phyloP scores from a whole-genome alignment of 257 asterid species.

The Fraxinus excelsior region DNA sequence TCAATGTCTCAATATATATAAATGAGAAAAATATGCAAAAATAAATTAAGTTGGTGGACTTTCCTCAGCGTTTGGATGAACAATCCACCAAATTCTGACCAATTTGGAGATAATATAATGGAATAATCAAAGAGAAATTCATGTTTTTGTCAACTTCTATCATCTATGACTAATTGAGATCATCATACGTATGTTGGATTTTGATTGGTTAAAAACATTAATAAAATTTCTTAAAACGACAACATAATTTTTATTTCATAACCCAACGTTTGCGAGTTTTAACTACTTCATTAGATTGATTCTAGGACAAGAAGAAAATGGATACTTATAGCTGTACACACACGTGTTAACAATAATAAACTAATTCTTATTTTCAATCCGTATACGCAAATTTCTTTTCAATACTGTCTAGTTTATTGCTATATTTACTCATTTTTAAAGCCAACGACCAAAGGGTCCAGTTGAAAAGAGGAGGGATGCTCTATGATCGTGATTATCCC shows the following conservation, averaged over 20 bases:
- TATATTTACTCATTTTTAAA: too few species aligned
- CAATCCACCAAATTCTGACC: slow-evolving; percentile 23
- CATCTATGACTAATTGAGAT: neutral
- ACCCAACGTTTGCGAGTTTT: neutral
- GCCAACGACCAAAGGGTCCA: neutral
- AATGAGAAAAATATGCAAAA: neutral
- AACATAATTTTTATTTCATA: neutral
- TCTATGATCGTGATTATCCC: neutral
- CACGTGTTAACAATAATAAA: neutral
- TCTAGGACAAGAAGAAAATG: neutral
- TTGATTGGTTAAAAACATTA: neutral
- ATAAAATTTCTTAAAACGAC: neutral
- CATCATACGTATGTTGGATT: neutral
- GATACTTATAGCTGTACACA: neutral
- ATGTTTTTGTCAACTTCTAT: neutral
- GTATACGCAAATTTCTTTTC: too few species aligned
- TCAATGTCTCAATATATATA: neutral
- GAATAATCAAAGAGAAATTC: neutral
- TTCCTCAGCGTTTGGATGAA: slow-evolving; percentile 19
- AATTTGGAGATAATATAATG: neutral
- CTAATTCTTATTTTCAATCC: neutral
- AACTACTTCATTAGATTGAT: neutral
- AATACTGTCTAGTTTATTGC: too few species aligned
- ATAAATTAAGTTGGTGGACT: slow-evolving; percentile 26
- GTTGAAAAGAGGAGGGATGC: neutral